Evolutionary conservation across 768 basidiomycete genomes (phyloP), one percentile per base, ranked within the genome.

Genomic region (Amanita exitialis): DNA sequence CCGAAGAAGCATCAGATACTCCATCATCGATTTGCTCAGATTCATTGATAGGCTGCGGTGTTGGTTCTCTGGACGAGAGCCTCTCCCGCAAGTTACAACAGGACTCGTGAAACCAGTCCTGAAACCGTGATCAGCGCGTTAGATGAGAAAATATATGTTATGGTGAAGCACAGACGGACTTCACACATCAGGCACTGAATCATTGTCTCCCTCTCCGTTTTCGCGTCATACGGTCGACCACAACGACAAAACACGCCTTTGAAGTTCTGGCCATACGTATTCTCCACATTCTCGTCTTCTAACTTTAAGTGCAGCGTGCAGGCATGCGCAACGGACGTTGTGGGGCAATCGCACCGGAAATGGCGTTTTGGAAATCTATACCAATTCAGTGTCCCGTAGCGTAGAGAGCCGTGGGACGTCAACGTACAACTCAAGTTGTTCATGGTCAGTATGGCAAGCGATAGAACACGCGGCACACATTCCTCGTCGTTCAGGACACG

Each of bases 101-200:
- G 9, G 87, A 90, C 68, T 92, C 90, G 58, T 92, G 90, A 64
- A 82, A 92, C 90, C 90, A 92, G 60, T 92, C 89, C 88, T 90
- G 54, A n/a, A 53, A 41, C 13, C 15, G 25, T 45, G 36, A 53
- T 59, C 48, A 57, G 47, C 42, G 27, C 47, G 9, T 21, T 27
- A 45, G 47, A 44, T 47, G 16, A 42, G 35, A 38, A 36, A 47
- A 18, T 15, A 27, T 16, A 54, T 50, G 38, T 18, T 12, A 41
- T 52, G n/a, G 9, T 44, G 37, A 44, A 21, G 44, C 47, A 56
- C 47, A 35, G 52, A 72, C 78, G 60, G 56, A 90, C 89, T 75
- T 92, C 90, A 65, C 90, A 92, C 15, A 80, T 70, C 47, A 91
- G 66, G 62, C 90, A 92, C 67, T 92, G 90, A 27, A 91, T 83